A percentile compares a stretch with the other conserved stretches of the same genome.
phyloP scores from a whole-genome alignment of 2,329 filamentous ascomycete genomes.

The Bipolaris sorokiniana region DNA sequence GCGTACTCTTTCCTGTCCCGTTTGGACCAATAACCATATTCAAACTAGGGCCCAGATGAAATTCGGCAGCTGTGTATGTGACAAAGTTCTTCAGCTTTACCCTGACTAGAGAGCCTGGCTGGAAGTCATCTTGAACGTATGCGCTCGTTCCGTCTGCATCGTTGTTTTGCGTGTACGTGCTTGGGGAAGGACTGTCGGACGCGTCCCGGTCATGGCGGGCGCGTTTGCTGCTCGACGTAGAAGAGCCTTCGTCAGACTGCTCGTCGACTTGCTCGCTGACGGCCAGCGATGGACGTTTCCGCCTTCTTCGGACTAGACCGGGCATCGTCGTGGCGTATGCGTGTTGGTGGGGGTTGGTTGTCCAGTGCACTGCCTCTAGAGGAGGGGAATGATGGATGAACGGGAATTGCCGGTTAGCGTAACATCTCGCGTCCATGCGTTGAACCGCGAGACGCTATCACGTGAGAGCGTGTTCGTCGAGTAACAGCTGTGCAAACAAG shows the following conservation, averaged over 20 bases:
- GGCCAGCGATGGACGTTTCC: conserved; percentile 31
- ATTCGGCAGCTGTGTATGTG: conserved; percentile 91
- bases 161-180: conserved; percentile 9
- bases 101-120: conserved; percentile 85
- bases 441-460: conserved; percentile 13
- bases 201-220: conserved; percentile 39
- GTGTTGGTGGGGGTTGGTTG: background rate
- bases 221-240: conserved; percentile 41
- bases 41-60: conserved; percentile 85
- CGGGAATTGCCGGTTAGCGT: conserved; percentile 10
- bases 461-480: conserved; percentile 21
- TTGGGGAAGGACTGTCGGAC: conserved; percentile 24
- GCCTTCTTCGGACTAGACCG: conserved; percentile 27
- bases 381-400: conserved; percentile 2
- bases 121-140: conserved; percentile 30
- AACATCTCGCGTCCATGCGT: conserved; percentile 8
- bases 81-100: conserved; percentile 90
- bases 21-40: conserved; percentile 99
- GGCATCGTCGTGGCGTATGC: conserved; percentile 33
- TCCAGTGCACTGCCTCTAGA: background rate
- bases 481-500: background rate
- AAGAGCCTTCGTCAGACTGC: conserved; percentile 30
- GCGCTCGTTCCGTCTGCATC: conserved; percentile 4
- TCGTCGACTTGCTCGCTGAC: conserved; percentile 33
- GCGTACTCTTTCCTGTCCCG: conserved; percentile 94